These are phyloP conservation scores for Boletus insuetus DNA, from an alignment of 768 basidiomycete genomes.

Conservation along the genomic window DNA sequence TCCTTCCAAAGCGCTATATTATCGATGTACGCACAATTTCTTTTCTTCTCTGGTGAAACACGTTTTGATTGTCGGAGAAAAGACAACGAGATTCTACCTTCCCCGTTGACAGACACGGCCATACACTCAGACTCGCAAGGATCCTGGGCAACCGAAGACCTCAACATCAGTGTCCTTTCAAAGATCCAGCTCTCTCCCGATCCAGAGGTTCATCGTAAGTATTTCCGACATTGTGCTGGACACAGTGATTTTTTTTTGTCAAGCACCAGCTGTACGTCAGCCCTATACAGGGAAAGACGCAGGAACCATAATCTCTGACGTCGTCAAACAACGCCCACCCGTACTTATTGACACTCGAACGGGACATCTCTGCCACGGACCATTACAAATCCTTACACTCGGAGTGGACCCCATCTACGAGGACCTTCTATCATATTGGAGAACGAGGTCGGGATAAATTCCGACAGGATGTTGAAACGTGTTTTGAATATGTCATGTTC, in stretches of 20 bases:
- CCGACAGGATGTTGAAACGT: background rate
- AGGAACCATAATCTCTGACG: background rate
- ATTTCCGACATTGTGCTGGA: background rate
- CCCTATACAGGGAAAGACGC: background rate
- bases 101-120: background rate
- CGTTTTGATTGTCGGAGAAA: background rate
- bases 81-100: background rate
- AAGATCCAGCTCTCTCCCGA: background rate
- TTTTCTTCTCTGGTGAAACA: background rate
- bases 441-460: background rate
- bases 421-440: background rate
- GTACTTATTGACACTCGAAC: slow-evolving; percentile 6
- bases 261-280: background rate
- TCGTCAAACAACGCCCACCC: background rate
- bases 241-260: background rate
- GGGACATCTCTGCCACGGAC: background rate
- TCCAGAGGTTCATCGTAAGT: slow-evolving; percentile 3
- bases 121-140: background rate
- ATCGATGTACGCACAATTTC: background rate
- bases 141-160: background rate
- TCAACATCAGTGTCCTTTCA: background rate
- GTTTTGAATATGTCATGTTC: slow-evolving; percentile 11
- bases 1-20: slow-evolving; percentile 1
- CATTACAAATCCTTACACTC: slow-evolving; percentile 3
- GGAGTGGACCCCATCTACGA: background rate